phyloP scores from a whole-genome alignment of 2,329 filamentous ascomycete species.

The Penicillium concentricum region DNA sequence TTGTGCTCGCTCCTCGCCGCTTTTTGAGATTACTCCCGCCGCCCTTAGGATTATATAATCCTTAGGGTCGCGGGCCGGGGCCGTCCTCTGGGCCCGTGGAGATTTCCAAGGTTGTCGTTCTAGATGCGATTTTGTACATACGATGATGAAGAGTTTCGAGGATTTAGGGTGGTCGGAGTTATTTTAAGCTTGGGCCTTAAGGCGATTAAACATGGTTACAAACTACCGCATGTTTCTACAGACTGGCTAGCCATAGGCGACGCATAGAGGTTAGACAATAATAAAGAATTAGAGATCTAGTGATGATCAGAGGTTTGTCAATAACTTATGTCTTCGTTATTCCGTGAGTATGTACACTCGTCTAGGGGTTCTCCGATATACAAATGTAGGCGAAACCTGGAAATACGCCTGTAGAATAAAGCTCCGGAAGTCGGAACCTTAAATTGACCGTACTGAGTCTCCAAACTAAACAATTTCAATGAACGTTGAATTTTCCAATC shows the following conservation, averaged over 20 bases:
- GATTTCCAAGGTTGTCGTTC: background rate
- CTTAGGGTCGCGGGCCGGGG: background rate
- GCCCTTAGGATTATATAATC: background rate
- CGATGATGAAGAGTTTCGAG: background rate
- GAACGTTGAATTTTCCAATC: background rate
- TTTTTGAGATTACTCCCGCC: background rate
- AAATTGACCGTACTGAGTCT: background rate
- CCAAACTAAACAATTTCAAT: background rate
- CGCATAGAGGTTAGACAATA: background rate
- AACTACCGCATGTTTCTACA: background rate
- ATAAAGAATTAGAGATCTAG: background rate
- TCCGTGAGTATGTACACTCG: background rate
- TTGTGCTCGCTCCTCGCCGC: background rate
- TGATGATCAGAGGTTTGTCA: background rate
- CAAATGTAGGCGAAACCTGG: background rate
- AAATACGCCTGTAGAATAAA: background rate
- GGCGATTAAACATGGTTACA: background rate
- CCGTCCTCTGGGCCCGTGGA: too few species aligned
- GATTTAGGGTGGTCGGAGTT: background rate
- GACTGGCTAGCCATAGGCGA: background rate
- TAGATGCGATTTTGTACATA: background rate
- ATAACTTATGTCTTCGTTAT: background rate
- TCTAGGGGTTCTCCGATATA: background rate
- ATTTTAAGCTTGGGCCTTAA: background rate
- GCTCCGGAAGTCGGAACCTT: background rate